These are phyloP conservation scores for Penicillium arizonense DNA, from an alignment of 495 filamentous ascomycete species.

Conservation along the genomic window DNA sequence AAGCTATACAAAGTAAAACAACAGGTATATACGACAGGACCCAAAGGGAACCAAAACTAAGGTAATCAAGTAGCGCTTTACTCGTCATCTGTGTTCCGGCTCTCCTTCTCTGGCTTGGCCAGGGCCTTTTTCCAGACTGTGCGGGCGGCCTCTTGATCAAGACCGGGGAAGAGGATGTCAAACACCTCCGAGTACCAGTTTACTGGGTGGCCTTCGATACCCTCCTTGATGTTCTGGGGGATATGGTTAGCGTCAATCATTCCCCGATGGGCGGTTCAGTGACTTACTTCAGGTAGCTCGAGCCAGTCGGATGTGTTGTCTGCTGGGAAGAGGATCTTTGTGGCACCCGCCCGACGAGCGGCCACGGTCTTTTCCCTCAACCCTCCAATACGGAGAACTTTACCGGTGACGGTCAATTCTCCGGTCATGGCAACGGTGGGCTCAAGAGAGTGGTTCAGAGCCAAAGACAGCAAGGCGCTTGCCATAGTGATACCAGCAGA, in stretches of 20 bases:
- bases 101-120: conserved; percentile 51
- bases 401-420: conserved; percentile 95
- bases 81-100: conserved; percentile 38
- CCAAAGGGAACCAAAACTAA: neutral
- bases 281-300: conserved; percentile 86
- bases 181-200: conserved; percentile 96
- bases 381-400: conserved; percentile 94
- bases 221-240: conserved; percentile 90
- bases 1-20: conserved; percentile 16
- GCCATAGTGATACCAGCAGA: conserved; percentile 98
- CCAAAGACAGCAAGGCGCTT: conserved; percentile 81
- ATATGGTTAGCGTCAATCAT: conserved; percentile 12
- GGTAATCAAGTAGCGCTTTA: conserved; percentile 15
- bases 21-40: conserved; percentile 17
- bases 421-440: conserved; percentile 97
- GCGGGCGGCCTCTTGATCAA: conserved; percentile 73
- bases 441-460: conserved; percentile 72
- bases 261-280: neutral
- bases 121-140: conserved; percentile 71
- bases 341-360: conserved; percentile 87
- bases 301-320: conserved; percentile 98
- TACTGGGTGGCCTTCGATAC: conserved; percentile 83
- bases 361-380: conserved; percentile 99
- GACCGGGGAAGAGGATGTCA: conserved; percentile 79
- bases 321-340: conserved; percentile 90